Conservation (phyloP, 148 eudicot genomes). For the Tetragonia tetragonoides region DNA sequence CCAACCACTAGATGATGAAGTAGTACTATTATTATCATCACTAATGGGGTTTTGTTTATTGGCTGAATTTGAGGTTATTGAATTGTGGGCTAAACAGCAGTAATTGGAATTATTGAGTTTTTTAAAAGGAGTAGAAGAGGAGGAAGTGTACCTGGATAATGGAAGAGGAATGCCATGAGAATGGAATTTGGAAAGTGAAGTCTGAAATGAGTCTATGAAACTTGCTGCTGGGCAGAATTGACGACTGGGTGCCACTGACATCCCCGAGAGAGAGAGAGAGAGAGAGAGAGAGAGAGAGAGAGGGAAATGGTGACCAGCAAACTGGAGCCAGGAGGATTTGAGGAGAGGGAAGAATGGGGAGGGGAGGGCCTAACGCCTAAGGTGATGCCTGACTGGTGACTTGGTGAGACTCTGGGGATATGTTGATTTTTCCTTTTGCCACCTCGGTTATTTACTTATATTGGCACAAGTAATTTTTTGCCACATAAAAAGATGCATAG, state of each 20-base stretch:
- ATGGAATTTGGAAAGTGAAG: slow-evolving; percentile 53
- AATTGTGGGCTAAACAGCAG: slow-evolving; percentile 14
- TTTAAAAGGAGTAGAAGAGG: slow-evolving; percentile 30
- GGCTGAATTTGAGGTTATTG: slow-evolving; percentile 24
- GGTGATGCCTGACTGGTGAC: no score
- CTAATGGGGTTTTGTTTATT: slow-evolving; percentile 26
- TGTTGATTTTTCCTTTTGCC: no score
- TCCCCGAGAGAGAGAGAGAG: slow-evolving; percentile 2
- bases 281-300: background rate
- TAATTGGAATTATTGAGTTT: slow-evolving; percentile 29
- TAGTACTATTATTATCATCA: slow-evolving; percentile 18
- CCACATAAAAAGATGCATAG: no score
- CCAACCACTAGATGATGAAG: slow-evolving; percentile 46
- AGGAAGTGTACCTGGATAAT: slow-evolving; percentile 54
- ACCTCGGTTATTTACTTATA: no score
- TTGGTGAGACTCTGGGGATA: no score
- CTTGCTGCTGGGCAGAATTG: slow-evolving; percentile 51
- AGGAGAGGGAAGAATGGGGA: no score
- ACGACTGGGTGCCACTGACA: slow-evolving; percentile 48
- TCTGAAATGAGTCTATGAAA: slow-evolving; percentile 52
- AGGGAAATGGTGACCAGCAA: no score
- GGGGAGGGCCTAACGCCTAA: no score
- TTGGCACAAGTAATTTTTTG: no score
- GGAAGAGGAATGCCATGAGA: slow-evolving; percentile 41
- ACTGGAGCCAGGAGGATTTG: no score